Evolutionary conservation across 2,329 filamentous ascomycete species (phyloP).

Genomic region (Westerdykella ornata): DNA sequence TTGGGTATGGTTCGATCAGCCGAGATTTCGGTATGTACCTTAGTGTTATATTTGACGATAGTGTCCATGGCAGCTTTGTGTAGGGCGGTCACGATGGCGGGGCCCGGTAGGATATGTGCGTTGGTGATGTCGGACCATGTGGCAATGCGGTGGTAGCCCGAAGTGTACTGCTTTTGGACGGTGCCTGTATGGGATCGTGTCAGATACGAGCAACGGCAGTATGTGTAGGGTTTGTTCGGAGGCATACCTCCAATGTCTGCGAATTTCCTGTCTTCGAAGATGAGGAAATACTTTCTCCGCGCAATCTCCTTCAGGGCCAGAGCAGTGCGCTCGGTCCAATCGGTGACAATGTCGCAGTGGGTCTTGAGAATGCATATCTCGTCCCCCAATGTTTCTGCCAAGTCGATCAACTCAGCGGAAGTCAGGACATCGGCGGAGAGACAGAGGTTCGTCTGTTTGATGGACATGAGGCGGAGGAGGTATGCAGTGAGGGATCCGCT

Average conservation of each 20-base stretch:
- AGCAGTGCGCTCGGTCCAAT: slow-evolving; percentile 53
- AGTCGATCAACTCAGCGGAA: slow-evolving; percentile 48
- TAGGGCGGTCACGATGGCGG: slow-evolving; percentile 47
- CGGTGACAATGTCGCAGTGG: slow-evolving; percentile 56
- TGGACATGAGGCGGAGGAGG: slow-evolving; percentile 44
- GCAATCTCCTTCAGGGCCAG: slow-evolving; percentile 44
- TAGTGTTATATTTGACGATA: slow-evolving; percentile 46
- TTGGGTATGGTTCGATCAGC: slow-evolving; percentile 27
- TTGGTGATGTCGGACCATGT: slow-evolving; percentile 50
- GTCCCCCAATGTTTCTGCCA: slow-evolving; percentile 55
- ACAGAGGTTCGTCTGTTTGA: slow-evolving; percentile 48
- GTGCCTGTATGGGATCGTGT: slow-evolving; percentile 36
- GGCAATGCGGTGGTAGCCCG: slow-evolving; percentile 46
- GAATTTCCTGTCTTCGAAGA: slow-evolving; percentile 53
- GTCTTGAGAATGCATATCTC: slow-evolving; percentile 56
- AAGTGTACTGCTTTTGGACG: slow-evolving; percentile 50
- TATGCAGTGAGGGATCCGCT: slow-evolving; percentile 44
- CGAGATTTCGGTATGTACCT: slow-evolving; percentile 47
- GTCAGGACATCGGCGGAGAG: slow-evolving; percentile 54
- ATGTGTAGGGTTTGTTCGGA: slow-evolving; percentile 1
- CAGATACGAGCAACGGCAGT: neutral
- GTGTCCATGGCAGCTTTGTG: slow-evolving; percentile 44
- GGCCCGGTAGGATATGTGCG: slow-evolving; percentile 48
- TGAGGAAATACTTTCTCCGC: slow-evolving; percentile 45
- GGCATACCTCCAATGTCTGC: slow-evolving; percentile 50